phyloP scores from a whole-genome alignment of 225 moss, liverwort and hornwort species.

The Climacium dendroides region DNA sequence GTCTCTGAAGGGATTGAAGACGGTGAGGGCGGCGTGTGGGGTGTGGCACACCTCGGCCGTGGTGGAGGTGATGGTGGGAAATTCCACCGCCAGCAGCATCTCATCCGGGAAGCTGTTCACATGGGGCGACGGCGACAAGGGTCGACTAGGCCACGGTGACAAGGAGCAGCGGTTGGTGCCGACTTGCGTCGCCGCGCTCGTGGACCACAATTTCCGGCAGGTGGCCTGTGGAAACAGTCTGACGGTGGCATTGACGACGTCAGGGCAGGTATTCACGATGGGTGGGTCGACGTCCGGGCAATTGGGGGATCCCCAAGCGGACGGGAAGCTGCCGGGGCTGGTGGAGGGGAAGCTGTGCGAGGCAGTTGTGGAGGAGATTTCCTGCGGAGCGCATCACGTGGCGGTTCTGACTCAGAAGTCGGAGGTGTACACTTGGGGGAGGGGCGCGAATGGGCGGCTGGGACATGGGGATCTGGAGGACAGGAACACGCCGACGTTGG shows the following conservation, averaged over 20 bases:
- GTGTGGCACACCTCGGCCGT: slow-evolving; percentile 99
- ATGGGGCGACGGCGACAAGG: slow-evolving; percentile 98
- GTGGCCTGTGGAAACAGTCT: slow-evolving; percentile 89
- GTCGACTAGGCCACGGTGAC: slow-evolving; percentile 87
- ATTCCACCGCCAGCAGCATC: slow-evolving; percentile 59
- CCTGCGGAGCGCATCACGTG: slow-evolving; percentile 93
- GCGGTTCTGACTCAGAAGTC: slow-evolving; percentile 83
- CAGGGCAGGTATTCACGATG: slow-evolving; percentile 97
- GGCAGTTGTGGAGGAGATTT: slow-evolving; percentile 72
- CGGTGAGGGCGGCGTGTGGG: slow-evolving; percentile 88
- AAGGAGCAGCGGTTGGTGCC: slow-evolving; percentile 95
- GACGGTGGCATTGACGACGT: slow-evolving; percentile 87
- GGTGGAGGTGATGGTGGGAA: slow-evolving; percentile 98
- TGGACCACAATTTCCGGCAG: slow-evolving; percentile 91
- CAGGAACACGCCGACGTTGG: slow-evolving; percentile 60
- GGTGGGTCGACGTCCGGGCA: slow-evolving; percentile 85
- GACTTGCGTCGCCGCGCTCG: slow-evolving; percentile 88
- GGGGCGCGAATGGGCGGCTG: slow-evolving; percentile 84
- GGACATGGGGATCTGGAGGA: slow-evolving; percentile 89
- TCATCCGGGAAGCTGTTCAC: slow-evolving; percentile 99
- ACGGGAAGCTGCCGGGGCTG: slow-evolving; percentile 72
- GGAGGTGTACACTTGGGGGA: slow-evolving; percentile 99
- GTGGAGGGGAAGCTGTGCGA: slow-evolving; percentile 80
- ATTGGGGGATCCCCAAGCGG: slow-evolving; percentile 82
- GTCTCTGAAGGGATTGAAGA: slow-evolving; percentile 91